Evolutionary conservation across 257 asterid genomes (phyloP).

Genomic region (Gynochthodes officinalis): DNA sequence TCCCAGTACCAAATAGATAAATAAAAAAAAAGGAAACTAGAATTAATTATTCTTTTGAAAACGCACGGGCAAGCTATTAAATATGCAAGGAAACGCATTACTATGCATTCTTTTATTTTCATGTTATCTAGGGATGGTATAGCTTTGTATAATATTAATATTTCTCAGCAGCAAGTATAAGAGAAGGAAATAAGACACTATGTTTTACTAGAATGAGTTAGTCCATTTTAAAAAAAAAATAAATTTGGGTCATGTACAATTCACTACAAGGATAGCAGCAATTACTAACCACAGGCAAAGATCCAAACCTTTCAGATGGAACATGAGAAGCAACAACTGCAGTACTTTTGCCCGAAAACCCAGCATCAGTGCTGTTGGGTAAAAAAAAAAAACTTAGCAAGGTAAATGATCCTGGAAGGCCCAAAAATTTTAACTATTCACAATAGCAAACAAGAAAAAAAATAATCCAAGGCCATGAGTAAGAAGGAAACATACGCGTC

Average conservation of each 20-base stretch:
- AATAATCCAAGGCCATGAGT: background rate
- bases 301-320: conserved; percentile 69
- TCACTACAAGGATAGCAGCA: background rate
- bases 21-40: background rate
- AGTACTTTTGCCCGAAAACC: conserved; percentile 53
- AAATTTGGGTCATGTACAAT: background rate
- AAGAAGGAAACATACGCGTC: conserved; percentile 44
- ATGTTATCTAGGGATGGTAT: background rate
- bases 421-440: background rate
- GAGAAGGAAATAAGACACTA: background rate
- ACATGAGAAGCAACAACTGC: conserved; percentile 46
- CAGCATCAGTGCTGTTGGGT: conserved; percentile 49
- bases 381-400: conserved; percentile 19
- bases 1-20: background rate
- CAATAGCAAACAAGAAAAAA: background rate
- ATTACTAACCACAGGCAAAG: conserved; percentile 20
- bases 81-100: background rate
- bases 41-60: background rate
- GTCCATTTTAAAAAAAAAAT: background rate
- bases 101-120: background rate
- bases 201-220: background rate
- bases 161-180: background rate
- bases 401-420: background rate
- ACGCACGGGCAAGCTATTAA: background rate
- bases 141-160: background rate